phyloP scores from a whole-genome alignment of 2,329 filamentous ascomycete genomes.

The Diplodia seriata region DNA sequence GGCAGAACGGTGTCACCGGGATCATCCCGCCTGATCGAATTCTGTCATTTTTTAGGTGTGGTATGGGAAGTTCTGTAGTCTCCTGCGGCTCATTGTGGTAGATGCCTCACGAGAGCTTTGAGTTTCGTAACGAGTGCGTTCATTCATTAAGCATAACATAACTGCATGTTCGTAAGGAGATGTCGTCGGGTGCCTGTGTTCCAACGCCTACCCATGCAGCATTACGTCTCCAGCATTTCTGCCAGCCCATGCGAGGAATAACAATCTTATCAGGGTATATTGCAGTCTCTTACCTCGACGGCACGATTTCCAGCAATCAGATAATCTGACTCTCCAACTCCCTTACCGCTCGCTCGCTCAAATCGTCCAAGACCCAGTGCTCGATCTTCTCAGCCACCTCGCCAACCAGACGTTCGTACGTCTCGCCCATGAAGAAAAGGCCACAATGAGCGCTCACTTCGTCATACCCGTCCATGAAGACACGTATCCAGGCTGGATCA shows the following conservation, averaged over 20 bases:
- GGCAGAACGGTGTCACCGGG: background rate
- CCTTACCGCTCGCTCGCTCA: conserved; percentile 22
- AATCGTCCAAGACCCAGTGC: conserved; percentile 72
- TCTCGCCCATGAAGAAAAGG: conserved; percentile 75
- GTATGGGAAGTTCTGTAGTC: background rate
- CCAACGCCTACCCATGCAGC: background rate
- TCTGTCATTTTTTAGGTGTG: no score
- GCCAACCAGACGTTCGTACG: conserved; percentile 78
- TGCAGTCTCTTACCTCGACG: conserved; percentile 6
- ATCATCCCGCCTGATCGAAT: background rate
- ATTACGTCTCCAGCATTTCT: background rate
- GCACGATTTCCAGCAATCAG: background rate
- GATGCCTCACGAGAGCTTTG: background rate
- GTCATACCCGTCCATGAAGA: conserved; percentile 83
- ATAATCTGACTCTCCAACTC: conserved; percentile 23
- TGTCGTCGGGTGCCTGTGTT: background rate
- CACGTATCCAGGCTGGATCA: conserved; percentile 77
- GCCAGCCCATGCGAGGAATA: background rate
- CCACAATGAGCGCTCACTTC: conserved; percentile 86
- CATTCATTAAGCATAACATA: background rate
- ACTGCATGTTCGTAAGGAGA: background rate
- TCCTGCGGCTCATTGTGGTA: background rate
- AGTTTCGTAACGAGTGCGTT: background rate
- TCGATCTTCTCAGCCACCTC: conserved; percentile 73
- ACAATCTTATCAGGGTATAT: conserved; percentile 10